Evolutionary conservation across 139 green algal genomes (phyloP).

Genomic region (Tetradesmus lagerheimii): DNA sequence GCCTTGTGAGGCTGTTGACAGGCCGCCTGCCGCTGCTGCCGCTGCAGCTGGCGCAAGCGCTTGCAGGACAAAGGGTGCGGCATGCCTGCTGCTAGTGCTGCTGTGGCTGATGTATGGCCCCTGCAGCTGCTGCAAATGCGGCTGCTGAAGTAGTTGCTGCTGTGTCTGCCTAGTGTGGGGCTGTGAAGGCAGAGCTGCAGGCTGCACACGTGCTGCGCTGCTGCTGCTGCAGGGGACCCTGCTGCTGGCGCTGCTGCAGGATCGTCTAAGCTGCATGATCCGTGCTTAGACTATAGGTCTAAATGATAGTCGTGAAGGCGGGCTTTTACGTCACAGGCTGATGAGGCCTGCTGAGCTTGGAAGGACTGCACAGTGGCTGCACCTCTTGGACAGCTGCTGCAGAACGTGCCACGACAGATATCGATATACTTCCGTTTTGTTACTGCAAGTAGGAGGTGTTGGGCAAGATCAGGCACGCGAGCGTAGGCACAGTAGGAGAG

Average conservation of each 20-base stretch:
- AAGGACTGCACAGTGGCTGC: neutral
- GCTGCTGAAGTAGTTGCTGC: neutral
- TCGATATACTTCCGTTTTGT: neutral
- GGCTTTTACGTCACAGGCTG: neutral
- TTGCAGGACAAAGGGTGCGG: neutral
- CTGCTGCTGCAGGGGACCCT: neutral
- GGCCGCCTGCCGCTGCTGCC: neutral
- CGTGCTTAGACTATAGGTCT: neutral
- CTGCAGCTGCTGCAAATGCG: neutral
- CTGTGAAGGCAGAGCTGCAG: neutral
- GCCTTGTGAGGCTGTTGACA: neutral
- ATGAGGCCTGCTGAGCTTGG: neutral
- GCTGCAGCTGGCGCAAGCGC: neutral
- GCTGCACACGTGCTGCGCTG: neutral
- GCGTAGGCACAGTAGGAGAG: neutral
- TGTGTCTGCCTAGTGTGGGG: neutral
- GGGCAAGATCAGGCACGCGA: neutral
- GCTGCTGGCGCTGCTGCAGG: conserved; percentile 6
- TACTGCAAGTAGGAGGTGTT: neutral
- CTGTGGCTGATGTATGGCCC: neutral
- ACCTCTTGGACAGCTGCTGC: neutral
- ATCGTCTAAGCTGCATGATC: neutral
- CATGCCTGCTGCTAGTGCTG: neutral
- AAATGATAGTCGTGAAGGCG: neutral
- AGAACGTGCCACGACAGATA: neutral